These are phyloP conservation scores for Ascoidea rubescens DNA, from an alignment of 805 yeast genomes.

Conservation along the genomic window DNA sequence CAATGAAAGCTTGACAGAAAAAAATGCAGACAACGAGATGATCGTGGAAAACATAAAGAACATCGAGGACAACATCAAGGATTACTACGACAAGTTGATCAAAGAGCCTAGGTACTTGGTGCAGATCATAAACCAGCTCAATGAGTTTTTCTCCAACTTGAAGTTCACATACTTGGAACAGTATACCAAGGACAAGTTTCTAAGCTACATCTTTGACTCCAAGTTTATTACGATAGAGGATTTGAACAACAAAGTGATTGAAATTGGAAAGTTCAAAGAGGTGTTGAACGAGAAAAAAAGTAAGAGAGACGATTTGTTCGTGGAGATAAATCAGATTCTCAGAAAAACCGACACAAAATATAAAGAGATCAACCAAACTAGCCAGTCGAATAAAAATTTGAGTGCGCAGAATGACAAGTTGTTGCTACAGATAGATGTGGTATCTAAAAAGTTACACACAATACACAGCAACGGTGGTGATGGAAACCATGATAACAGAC, in stretches of 20 bases:
- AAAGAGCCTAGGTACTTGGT: conserved; percentile 6
- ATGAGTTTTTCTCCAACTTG: conserved; percentile 8
- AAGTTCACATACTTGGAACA: conserved; percentile 11
- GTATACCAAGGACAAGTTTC: conserved; percentile 9
- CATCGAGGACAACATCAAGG: neutral
- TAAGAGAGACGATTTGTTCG: conserved; percentile 5
- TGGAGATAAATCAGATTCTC: conserved; percentile 1
- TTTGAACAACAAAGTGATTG: conserved; percentile 2
- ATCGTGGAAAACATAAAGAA: neutral
- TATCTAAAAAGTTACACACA: too few relatives aligned
- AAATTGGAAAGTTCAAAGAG: neutral
- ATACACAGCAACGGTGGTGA: too few relatives aligned
- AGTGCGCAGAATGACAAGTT: neutral
- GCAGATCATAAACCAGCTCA: conserved; percentile 4
- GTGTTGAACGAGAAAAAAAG: conserved; percentile 5
- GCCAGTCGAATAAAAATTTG: neutral
- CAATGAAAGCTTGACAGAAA: neutral
- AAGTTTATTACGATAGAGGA: conserved; percentile 7
- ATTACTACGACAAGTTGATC: conserved; percentile 1
- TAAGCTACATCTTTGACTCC: conserved; percentile 6
- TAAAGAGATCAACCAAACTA: conserved; percentile 1
- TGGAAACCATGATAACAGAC: too few relatives aligned
- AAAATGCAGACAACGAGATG: neutral
- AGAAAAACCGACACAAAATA: neutral
- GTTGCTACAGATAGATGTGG: neutral